Percentiles rank a stretch among this genome's conserved stretches.
These are phyloP conservation scores for Bretziella fagacearum DNA, from an alignment of 2,329 filamentous ascomycete species.

Conservation along the genomic window DNA sequence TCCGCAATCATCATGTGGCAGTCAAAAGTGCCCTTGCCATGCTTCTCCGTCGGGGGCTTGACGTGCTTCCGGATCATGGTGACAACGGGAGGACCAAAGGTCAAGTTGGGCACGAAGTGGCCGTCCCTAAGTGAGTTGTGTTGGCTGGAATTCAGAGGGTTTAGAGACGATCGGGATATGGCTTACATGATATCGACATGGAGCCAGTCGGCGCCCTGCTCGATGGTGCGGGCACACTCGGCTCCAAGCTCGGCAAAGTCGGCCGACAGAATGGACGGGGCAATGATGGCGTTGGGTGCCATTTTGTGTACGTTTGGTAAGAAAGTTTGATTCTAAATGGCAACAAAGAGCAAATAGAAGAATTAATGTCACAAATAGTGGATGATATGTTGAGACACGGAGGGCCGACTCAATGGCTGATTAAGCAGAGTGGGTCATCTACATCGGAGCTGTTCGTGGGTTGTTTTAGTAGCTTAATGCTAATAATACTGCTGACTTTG, in stretches of 20 bases:
- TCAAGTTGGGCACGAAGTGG: slow-evolving; percentile 97
- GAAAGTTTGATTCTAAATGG: not conserved
- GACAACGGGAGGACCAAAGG: slow-evolving; percentile 87
- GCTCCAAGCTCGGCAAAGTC: slow-evolving; percentile 82
- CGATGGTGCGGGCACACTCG: slow-evolving; percentile 75
- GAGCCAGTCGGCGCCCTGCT: slow-evolving; percentile 76
- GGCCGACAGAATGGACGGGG: slow-evolving; percentile 92
- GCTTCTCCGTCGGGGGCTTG: slow-evolving; percentile 47
- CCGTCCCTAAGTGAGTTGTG: slow-evolving; percentile 58
- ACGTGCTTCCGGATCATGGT: slow-evolving; percentile 85
- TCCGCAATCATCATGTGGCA: slow-evolving; percentile 99
- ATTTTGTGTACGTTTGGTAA: slow-evolving; percentile 30
- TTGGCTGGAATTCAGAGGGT: slow-evolving; percentile 4
- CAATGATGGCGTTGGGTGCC: slow-evolving; percentile 84
- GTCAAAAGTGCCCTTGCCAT: slow-evolving; percentile 85
- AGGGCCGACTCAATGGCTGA: no score
- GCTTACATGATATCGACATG: slow-evolving; percentile 77
- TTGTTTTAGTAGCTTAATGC: not conserved
- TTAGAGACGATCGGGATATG: not conserved
- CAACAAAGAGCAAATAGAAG: not conserved
- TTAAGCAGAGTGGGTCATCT: not conserved
- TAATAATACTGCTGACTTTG: not conserved
- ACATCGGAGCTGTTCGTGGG: not conserved
- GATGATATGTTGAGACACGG: not conserved
- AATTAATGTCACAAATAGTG: not conserved